These are phyloP conservation scores for Triglochin maritima DNA, from an alignment of 106 monocot genomes.

Conservation along the genomic window DNA sequence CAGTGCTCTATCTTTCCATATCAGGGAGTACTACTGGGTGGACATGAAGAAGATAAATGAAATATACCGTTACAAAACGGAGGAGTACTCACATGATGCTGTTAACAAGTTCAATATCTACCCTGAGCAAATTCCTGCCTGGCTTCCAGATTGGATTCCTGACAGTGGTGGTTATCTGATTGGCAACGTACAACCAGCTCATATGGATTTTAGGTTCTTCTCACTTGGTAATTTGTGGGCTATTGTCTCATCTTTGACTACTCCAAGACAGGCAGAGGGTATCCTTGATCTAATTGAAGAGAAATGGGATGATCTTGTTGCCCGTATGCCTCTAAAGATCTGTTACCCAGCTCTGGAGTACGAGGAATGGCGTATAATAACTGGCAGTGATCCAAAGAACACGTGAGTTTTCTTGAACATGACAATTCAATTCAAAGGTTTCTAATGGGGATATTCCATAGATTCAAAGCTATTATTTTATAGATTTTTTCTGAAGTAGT, in stretches of 20 bases:
- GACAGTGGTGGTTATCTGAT: constrained; percentile 81
- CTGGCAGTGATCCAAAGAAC: constrained; percentile 94
- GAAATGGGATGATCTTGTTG: constrained; percentile 86
- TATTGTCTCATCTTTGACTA: constrained; percentile 71
- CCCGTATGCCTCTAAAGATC: constrained; percentile 87
- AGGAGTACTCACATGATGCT: constrained; percentile 88
- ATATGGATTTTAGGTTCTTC: constrained; percentile 98
- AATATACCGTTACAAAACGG: constrained; percentile 89
- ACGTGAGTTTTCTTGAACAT: constrained; percentile 40
- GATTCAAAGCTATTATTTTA: neutral
- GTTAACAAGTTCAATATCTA: constrained; percentile 98
- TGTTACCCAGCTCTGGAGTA: constrained; percentile 75
- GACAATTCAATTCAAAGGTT: neutral
- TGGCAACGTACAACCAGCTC: constrained; percentile 88
- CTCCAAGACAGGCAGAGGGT: constrained; percentile 72
- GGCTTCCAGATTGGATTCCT: constrained; percentile 90
- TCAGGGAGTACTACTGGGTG: constrained; percentile 91
- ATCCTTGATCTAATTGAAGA: constrained; percentile 86
- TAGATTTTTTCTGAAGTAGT: neutral
- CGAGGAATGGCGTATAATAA: constrained; percentile 90
- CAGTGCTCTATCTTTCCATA: constrained; percentile 84
- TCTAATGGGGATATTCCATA: neutral
- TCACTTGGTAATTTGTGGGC: constrained; percentile 91
- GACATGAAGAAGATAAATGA: constrained; percentile 90
- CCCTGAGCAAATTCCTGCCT: constrained; percentile 80